Conservation (phyloP, 352 stramenopile species). For the Phytophthora litchii region DNA sequence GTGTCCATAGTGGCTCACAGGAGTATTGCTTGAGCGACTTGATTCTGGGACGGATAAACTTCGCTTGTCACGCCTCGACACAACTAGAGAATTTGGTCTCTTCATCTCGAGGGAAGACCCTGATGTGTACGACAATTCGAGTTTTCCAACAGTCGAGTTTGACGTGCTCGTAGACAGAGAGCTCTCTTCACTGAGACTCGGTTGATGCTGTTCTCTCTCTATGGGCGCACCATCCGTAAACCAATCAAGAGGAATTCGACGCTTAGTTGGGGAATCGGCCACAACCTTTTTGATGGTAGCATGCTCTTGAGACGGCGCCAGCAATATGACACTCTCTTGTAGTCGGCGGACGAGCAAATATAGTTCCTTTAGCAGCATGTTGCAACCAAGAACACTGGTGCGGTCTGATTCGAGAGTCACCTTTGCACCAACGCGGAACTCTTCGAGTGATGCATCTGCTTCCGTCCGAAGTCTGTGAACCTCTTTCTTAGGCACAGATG, state of each 20-base stretch:
- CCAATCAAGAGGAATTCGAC: conserved; percentile 81
- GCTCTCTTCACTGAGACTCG: conserved; percentile 46
- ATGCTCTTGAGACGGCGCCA: conserved; percentile 64
- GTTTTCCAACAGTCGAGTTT: conserved; percentile 40
- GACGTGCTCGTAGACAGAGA: conserved; percentile 41
- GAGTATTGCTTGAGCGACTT: conserved; percentile 36
- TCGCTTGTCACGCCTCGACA: conserved; percentile 35
- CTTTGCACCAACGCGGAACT: conserved; percentile 42
- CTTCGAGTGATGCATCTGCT: conserved; percentile 39
- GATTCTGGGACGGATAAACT: conserved; percentile 44
- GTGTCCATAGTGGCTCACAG: conserved; percentile 30
- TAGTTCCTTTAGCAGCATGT: conserved; percentile 64
- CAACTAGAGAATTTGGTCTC: conserved; percentile 24
- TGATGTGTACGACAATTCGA: conserved; percentile 50
- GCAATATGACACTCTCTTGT: conserved; percentile 61
- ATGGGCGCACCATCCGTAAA: conserved; percentile 55
- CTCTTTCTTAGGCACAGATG: conserved; percentile 60
- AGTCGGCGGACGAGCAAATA: conserved; percentile 61
- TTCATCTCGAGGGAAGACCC: conserved; percentile 56
- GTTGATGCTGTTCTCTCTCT: conserved; percentile 33
- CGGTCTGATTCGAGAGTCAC: conserved; percentile 33
- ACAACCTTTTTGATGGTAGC: conserved; percentile 83
- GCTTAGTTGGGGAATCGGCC: conserved; percentile 63
- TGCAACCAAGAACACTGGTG: conserved; percentile 71
- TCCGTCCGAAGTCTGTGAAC: conserved; percentile 54